A percentile compares a stretch with the other conserved stretches of the same genome.
Evolutionary conservation across 192 early-diverging fungal species (phyloP).

Genomic region (Piromyces finnis): DNA sequence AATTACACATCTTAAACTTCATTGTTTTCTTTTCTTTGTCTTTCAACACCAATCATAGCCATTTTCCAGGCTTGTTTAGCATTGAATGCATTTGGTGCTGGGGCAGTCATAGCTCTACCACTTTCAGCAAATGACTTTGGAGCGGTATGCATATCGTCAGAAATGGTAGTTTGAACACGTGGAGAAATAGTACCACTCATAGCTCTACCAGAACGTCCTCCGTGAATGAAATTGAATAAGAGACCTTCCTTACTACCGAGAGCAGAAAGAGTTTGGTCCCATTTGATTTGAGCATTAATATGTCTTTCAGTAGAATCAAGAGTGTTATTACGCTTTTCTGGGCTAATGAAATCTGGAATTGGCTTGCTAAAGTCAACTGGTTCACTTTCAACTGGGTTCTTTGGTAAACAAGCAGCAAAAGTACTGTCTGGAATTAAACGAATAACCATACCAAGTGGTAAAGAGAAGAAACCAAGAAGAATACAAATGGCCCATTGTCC

Average conservation of each 20-base stretch:
- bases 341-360: not conserved
- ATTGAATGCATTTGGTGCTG: not conserved
- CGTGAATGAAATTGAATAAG: not conserved
- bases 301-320: not conserved
- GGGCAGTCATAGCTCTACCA: not conserved
- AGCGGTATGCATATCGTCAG: not conserved
- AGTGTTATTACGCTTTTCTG: not conserved
- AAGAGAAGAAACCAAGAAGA: conserved; percentile 50
- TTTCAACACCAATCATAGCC: not conserved
- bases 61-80: not conserved
- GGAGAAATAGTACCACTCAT: not conserved
- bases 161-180: not conserved
- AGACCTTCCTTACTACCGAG: not conserved
- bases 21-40: not conserved
- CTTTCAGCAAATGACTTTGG: not conserved
- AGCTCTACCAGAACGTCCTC: not conserved
- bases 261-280: not conserved
- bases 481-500: conserved; percentile 73
- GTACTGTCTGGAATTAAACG: conserved; percentile 61
- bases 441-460: conserved; percentile 72
- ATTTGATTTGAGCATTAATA: not conserved
- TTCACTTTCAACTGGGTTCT: not conserved
- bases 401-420: not conserved
- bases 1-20: not conserved
- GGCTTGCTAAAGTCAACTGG: not conserved